These are phyloP conservation scores for Rhizopus delemar DNA, from an alignment of 371 early-diverging fungal species.

Conservation along the genomic window DNA sequence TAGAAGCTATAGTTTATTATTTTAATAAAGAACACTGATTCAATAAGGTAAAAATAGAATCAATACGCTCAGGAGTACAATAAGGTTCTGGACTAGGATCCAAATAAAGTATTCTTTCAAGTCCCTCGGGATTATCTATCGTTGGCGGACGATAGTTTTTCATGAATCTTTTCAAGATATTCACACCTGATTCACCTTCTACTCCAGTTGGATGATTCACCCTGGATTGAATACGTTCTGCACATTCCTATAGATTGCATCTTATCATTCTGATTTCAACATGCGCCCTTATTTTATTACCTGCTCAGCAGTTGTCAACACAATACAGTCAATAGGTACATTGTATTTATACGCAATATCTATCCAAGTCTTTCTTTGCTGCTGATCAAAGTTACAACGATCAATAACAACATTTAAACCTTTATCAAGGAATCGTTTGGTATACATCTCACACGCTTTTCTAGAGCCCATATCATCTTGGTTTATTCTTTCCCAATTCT, in stretches of 20 bases:
- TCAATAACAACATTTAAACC: conserved; percentile 70
- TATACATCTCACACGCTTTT: conserved; percentile 59
- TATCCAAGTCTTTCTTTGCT: conserved; percentile 74
- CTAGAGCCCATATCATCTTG: conserved; percentile 70
- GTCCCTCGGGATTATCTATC: conserved; percentile 55
- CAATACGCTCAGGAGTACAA: conserved; percentile 54
- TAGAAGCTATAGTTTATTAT: not conserved
- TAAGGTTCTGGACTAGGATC: conserved; percentile 48
- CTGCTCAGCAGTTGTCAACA: conserved; percentile 62
- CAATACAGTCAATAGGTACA: conserved; percentile 68
- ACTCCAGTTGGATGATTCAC: conserved; percentile 76
- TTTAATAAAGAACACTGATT: conserved; percentile 14
- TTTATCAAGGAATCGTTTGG: conserved; percentile 39
- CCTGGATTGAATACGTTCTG: conserved; percentile 60
- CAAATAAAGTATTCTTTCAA: conserved; percentile 53
- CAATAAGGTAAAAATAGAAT: conserved; percentile 40
- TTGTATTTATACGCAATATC: conserved; percentile 59
- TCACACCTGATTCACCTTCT: conserved; percentile 61
- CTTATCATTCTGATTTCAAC: not conserved
- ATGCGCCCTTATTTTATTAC: conserved; percentile 17
- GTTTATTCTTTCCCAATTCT: conserved; percentile 27
- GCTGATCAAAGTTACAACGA: conserved; percentile 76
- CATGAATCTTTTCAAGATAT: conserved; percentile 63
- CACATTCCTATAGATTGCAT: conserved; percentile 45
- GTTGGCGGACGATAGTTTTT: conserved; percentile 61